Base-by-base conservation (phyloP, 2,329 filamentous ascomycete species). In the Shiraia bambusicola region DNA sequence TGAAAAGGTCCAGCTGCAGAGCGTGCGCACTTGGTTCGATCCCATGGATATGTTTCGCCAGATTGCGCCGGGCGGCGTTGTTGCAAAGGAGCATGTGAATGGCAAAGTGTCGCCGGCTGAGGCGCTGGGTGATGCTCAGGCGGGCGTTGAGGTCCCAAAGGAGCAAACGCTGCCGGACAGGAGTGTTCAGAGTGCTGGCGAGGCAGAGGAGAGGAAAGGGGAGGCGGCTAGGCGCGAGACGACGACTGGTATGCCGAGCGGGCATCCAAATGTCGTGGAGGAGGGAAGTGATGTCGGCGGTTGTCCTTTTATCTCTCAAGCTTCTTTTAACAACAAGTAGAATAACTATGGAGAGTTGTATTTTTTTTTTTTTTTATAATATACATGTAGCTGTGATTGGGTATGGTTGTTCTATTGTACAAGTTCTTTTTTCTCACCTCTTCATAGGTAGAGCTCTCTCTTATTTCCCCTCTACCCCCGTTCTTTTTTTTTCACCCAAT, bases 1-100 rank as follows among this genome's bases (percentile, higher is more conserved):
- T 53, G 78, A 81, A 11, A 75, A 76, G 45, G 66, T 85, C 29
- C 76, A 80, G 44, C 65, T 86, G 2, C 73, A 79, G 50, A 71
- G 69, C 13, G 71, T 86, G 3, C 79, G 84, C 46, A 82, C 81
- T 0, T 86, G 80, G 76, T 84, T 83, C 51, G 82, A 86, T 54
- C 80, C 83, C 0, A 67, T 83, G 58, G 76, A 81, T 28, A 83
- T 86, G 81, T 86, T 86, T 58, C 71, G 80, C 4, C 82, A 85
- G 67, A 84, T 86, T 35, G 75, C 75, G 1, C 73, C 74, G 0
- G 54, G 72, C 11, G 75, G 76, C 7, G 65, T 75, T 16, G 72
- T 76, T 34, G 73, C 71, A 58, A 75, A 71, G 47, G 66, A 73
- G 34, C 55, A 59, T 5, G 62, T 73, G 31, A 61, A 65, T 28